phyloP scores from a whole-genome alignment of 257 asterid species.

The Osmanthus fragrans region DNA sequence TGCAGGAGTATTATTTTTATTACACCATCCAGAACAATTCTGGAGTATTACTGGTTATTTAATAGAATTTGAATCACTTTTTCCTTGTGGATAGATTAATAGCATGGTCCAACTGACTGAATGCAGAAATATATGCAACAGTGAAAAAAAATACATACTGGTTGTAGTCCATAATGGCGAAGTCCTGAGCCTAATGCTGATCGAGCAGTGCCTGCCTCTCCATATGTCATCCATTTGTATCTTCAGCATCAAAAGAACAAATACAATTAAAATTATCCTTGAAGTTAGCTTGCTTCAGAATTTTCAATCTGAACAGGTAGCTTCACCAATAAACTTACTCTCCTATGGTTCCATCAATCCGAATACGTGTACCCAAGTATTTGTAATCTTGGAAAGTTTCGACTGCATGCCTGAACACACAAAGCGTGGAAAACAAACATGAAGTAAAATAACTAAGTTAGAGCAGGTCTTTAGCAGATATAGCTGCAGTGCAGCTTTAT shows the following conservation, averaged over 20 bases:
- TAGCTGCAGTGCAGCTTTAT: conserved; percentile 1
- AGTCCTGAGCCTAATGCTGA: conserved; percentile 93
- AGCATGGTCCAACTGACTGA: background rate
- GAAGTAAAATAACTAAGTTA: background rate
- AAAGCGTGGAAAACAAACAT: conserved; percentile 8
- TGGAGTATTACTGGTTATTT: background rate
- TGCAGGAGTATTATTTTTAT: background rate
- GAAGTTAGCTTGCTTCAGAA: conserved; percentile 11
- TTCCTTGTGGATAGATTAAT: background rate
- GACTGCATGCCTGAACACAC: conserved; percentile 64
- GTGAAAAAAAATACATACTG: conserved; percentile 43
- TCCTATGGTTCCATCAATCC: conserved; percentile 91
- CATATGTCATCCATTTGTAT: conserved; percentile 97
- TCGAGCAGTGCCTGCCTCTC: conserved; percentile 87
- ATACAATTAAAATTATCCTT: background rate
- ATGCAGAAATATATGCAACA: background rate
- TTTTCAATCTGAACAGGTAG: conserved; percentile 13
- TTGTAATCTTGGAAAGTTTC: conserved; percentile 77
- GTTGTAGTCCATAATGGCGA: conserved; percentile 56
- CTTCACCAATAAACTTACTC: conserved; percentile 64
- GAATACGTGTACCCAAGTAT: conserved; percentile 89
- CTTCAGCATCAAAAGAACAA: conserved; percentile 38
- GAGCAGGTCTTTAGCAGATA: conserved; percentile 10
- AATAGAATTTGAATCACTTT: background rate
- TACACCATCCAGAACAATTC: conserved; percentile 5